phyloP scores from a whole-genome alignment of 306 rosid species.

The Cicer cuneatum region DNA sequence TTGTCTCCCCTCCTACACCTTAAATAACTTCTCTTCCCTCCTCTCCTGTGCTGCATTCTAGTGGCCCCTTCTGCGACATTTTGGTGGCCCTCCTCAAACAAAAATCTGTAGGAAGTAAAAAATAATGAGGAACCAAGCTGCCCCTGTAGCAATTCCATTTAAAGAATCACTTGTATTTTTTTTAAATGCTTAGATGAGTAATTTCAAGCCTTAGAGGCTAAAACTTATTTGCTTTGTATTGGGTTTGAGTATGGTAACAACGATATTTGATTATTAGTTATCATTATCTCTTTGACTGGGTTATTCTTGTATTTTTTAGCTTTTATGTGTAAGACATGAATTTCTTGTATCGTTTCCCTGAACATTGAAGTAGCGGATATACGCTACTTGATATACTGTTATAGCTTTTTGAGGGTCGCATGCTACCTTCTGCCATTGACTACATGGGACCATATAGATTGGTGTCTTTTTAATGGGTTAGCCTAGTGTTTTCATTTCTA shows the following conservation, averaged over 20 bases:
- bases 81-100: neutral
- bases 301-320: too few relatives aligned
- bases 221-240: too few relatives aligned
- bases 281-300: too few relatives aligned
- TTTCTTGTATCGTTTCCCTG: too few relatives aligned
- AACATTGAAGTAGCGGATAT: too few relatives aligned
- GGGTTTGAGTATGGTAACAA: too few relatives aligned
- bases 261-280: too few relatives aligned
- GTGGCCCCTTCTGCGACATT: neutral
- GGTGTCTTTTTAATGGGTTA: neutral
- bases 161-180: neutral
- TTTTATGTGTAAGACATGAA: too few relatives aligned
- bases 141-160: neutral
- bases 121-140: neutral
- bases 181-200: too few relatives aligned
- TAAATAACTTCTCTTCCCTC: neutral
- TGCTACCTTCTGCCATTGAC: neutral
- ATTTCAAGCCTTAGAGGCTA: too few relatives aligned
- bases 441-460: neutral
- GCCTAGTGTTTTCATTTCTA: neutral
- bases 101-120: neutral
- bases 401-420: too few relatives aligned
- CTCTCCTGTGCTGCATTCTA: neutral
- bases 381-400: too few relatives aligned
- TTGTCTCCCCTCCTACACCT: neutral